Percentiles rank a stretch among this genome's conserved stretches.
phyloP scores from a whole-genome alignment of 78 protist species.

The Emiliania huxleyi region DNA sequence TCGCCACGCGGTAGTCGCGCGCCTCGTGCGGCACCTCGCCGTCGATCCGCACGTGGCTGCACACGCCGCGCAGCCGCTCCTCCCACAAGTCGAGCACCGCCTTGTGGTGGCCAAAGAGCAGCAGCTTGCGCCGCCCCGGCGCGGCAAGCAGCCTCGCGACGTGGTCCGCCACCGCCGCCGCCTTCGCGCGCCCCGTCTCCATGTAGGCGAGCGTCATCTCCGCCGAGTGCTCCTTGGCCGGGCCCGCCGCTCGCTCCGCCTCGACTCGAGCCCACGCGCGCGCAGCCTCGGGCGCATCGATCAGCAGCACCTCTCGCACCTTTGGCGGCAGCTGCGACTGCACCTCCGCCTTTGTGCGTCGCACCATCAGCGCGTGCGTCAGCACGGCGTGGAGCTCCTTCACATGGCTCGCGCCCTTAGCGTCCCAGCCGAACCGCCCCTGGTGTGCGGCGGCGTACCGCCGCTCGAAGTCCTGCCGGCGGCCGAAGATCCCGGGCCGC shows the following conservation, averaged over 20 bases:
- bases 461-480: not conserved
- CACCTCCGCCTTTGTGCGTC: too few species aligned
- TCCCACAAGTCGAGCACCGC: conserved; percentile 29
- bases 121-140: conserved; percentile 14
- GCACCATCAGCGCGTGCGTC: not conserved
- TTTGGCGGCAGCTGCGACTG: too few species aligned
- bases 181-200: not conserved
- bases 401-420: not conserved
- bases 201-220: too few species aligned
- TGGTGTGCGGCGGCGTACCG: conserved; percentile 27
- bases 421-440: not conserved
- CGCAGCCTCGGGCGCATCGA: too few species aligned
- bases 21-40: conserved; percentile 63
- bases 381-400: conserved; percentile 37
- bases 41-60: conserved; percentile 76
- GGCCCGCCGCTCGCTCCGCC: too few species aligned
- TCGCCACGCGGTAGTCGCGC: conserved; percentile 58
- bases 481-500: conserved; percentile 3
- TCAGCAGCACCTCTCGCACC: too few species aligned
- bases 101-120: conserved; percentile 56
- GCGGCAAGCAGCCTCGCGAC: not conserved
- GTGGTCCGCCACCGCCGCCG: not conserved
- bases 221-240: too few species aligned
- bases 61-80: not conserved
- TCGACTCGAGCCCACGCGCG: too few species aligned